Base-by-base conservation (phyloP, 805 yeast species). In the Kuraishia molischiana region DNA sequence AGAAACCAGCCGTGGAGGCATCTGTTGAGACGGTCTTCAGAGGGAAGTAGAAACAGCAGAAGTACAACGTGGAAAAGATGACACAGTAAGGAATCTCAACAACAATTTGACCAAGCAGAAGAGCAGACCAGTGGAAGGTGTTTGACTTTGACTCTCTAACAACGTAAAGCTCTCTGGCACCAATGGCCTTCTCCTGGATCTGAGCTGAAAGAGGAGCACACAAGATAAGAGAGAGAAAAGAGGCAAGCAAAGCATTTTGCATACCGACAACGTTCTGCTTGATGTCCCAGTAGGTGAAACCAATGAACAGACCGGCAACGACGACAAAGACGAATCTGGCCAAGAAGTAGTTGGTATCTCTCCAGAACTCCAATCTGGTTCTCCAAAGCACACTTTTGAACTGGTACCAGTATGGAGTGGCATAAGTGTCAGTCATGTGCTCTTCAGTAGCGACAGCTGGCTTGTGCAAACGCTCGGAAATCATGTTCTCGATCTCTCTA, bases 111-210 rank as follows among this genome's bases (percentile, higher is more conserved):
- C 75, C 56, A 17, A 78, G 35, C 35, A 79, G 50, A 55, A 82
- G 55, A 26, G 70, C 55, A 20, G 77, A 64, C 89, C 89, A 82
- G 49, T 78, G 81, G 62, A 77, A 82, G 30, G 85, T 82, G 50
- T 79, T 81, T 3, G 85, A 77, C 42, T 77, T 71, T 14, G 75
- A 66, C 51, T 82, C 90, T 50, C 90, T 68, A 13, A 74, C 83
- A 54, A 81, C 89, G 50, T 60, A 82, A 29, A 80, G 54, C 40
- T 75, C 80, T 47, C 84, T 67, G 18, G 72, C 60, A 5, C 58
- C 61, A 29, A 70, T 64, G 32, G 75, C 75, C 40, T 69, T 66
- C 19, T 66, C 73, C 49, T 76, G 79, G 41, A 75, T 66, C 55
- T 77, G 83, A 49, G 76, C 72, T 46, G 73, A 62, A 32, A 71